A percentile compares a stretch with the other conserved stretches of the same genome.
Evolutionary conservation across 225 moss, liverwort and hornwort species (phyloP).

Genomic region (Thuidium tamariscinum): DNA sequence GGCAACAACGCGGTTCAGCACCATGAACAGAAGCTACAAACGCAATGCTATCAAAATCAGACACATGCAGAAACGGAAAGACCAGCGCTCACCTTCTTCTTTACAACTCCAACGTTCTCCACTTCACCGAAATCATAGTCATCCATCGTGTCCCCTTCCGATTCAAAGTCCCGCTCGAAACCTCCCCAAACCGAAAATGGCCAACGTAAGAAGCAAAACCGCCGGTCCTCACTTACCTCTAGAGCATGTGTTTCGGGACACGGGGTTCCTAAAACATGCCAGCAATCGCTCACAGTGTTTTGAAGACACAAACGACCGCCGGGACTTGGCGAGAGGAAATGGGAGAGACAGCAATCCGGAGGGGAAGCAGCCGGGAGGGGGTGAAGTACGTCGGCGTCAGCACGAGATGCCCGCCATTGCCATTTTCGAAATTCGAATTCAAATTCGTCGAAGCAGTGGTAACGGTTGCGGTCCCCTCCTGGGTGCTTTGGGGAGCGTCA

Average conservation of each 20-base stretch:
- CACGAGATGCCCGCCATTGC: constrained; percentile 1
- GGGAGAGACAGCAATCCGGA: background rate
- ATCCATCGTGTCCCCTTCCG: background rate
- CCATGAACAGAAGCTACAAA: background rate
- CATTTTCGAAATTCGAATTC: constrained; percentile 20
- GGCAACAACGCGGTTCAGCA: background rate
- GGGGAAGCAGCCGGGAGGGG: too few species aligned
- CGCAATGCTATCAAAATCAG: background rate
- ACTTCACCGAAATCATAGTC: constrained; percentile 18
- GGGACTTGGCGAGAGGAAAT: background rate
- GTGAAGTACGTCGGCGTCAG: background rate
- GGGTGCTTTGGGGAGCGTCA: background rate
- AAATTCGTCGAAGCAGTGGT: background rate
- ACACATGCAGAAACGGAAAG: background rate
- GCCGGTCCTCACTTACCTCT: background rate
- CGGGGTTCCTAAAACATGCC: background rate
- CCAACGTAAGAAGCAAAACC: too few species aligned
- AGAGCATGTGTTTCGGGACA: background rate
- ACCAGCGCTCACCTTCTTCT: constrained; percentile 15
- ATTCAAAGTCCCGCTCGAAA: background rate
- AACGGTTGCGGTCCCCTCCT: background rate
- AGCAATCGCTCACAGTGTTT: background rate
- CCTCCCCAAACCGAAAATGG: background rate
- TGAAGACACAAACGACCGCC: background rate
- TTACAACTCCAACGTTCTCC: constrained; percentile 19